phyloP scores from a whole-genome alignment of 1,139 yeast species.

The Yamadazyma kanchanaburiensis region DNA sequence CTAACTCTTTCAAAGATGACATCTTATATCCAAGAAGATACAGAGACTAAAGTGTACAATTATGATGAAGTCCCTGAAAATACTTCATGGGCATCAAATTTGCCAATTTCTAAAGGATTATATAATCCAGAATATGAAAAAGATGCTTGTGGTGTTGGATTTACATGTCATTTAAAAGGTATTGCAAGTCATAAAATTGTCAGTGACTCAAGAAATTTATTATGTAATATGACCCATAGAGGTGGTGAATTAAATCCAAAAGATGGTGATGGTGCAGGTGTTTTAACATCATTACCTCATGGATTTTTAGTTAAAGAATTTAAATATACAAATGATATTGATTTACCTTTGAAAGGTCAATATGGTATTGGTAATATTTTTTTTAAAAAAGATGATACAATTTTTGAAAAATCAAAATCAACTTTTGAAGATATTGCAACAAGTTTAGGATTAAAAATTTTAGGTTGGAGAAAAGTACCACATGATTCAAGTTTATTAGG shows the following conservation, averaged over 20 bases:
- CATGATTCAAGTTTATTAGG: conserved; percentile 91
- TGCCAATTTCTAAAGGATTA: conserved; percentile 85
- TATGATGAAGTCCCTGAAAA: conserved; percentile 78
- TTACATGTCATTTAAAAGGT: conserved; percentile 93
- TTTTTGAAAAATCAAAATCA: conserved; percentile 62
- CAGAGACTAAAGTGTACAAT: conserved; percentile 45
- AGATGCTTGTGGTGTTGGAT: conserved; percentile 99
- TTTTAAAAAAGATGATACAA: conserved; percentile 75
- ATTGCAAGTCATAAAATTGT: conserved; percentile 85
- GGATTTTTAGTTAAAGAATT: conserved; percentile 83
- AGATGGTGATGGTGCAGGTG: conserved; percentile 99
- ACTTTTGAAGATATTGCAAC: conserved; percentile 81
- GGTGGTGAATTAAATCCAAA: conserved; percentile 97
- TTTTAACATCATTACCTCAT: conserved; percentile 89
- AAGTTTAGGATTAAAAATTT: conserved; percentile 72
- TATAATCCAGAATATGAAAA: conserved; percentile 93
- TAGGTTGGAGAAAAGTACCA: conserved; percentile 97
- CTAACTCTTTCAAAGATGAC: conserved; percentile 12
- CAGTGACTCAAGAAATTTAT: conserved; percentile 80
- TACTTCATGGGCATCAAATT: conserved; percentile 86
- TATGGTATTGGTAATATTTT: conserved; percentile 95
- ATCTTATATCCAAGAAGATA: conserved; percentile 38
- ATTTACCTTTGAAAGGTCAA: conserved; percentile 74
- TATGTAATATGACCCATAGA: conserved; percentile 97
- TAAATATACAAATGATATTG: conserved; percentile 56